Percentiles rank a stretch among this genome's conserved stretches.
Evolutionary conservation across 179 eudicot species (phyloP).

Genomic region (Silene vulgaris): DNA sequence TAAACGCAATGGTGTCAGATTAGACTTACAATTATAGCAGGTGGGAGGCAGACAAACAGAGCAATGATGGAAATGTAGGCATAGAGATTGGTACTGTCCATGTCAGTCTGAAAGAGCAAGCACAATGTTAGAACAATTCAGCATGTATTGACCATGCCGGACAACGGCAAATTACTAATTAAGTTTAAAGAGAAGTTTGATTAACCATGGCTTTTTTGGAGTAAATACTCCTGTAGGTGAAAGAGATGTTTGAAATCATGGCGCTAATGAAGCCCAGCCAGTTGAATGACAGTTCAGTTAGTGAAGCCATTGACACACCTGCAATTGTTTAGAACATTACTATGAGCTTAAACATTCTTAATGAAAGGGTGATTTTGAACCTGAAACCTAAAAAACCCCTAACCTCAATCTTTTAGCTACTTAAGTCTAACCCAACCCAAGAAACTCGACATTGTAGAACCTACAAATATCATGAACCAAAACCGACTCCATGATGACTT

Average conservation of each 20-base stretch:
- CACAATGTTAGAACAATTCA: slow-evolving; percentile 18
- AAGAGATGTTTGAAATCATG: slow-evolving; percentile 93
- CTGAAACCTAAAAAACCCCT: too few relatives aligned
- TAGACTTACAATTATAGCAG: slow-evolving; percentile 76
- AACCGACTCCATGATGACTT: too few relatives aligned
- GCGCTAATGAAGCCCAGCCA: slow-evolving; percentile 92
- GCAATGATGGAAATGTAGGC: slow-evolving; percentile 95
- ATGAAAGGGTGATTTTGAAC: too few relatives aligned
- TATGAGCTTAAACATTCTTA: background rate
- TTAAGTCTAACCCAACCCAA: too few relatives aligned
- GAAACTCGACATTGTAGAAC: too few relatives aligned
- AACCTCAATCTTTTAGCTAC: too few relatives aligned
- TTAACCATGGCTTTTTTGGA: slow-evolving; percentile 97
- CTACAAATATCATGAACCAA: too few relatives aligned
- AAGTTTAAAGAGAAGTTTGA: slow-evolving; percentile 17
- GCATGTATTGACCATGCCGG: background rate
- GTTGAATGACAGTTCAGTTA: slow-evolving; percentile 94
- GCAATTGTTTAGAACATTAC: slow-evolving; percentile 23
- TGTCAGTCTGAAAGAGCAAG: slow-evolving; percentile 68
- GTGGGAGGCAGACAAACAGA: slow-evolving; percentile 79
- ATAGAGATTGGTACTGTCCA: slow-evolving; percentile 95
- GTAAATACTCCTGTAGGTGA: slow-evolving; percentile 95
- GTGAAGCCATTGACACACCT: slow-evolving; percentile 97
- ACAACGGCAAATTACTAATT: background rate
- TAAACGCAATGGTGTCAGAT: background rate